phyloP scores from a whole-genome alignment of 495 filamentous ascomycete genomes.

The Chaetomium cochliodes region DNA sequence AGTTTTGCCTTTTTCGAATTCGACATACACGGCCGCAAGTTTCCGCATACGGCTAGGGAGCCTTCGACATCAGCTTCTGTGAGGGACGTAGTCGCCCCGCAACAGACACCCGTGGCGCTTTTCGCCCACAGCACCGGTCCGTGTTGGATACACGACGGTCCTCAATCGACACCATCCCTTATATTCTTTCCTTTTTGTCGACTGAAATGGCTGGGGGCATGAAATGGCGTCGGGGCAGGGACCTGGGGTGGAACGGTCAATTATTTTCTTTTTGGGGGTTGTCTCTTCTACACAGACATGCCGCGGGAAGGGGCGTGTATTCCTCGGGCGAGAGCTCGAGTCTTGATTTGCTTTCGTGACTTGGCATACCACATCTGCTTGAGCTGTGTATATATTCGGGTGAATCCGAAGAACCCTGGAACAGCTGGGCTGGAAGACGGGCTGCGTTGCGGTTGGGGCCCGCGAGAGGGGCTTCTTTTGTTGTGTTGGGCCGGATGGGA shows the following conservation, averaged over 20 bases:
- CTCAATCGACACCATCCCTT: background rate
- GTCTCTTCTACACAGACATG: background rate
- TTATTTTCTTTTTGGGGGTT: background rate
- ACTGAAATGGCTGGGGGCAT: background rate
- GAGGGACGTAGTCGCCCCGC: background rate
- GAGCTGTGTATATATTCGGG: conserved; percentile 6
- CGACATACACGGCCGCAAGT: background rate
- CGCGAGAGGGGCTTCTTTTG: background rate
- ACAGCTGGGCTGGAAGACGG: conserved; percentile 14
- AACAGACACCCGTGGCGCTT: background rate
- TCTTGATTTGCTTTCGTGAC: background rate
- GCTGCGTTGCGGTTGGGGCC: background rate
- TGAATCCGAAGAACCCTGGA: background rate
- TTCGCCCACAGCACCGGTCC: background rate
- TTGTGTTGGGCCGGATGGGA: conserved; percentile 1
- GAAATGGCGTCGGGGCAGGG: conserved; percentile 10
- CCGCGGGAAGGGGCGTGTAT: background rate
- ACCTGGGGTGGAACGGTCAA: background rate
- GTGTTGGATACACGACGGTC: conserved; percentile 9
- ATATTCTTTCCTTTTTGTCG: background rate
- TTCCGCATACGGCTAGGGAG: background rate
- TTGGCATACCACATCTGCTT: background rate
- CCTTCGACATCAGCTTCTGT: background rate
- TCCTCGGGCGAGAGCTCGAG: background rate
- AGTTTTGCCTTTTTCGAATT: conserved; percentile 11